Percentiles rank a stretch among this genome's conserved stretches.
These are phyloP conservation scores for Tolypocladium inflatum DNA, from an alignment of 2,329 filamentous ascomycete genomes.

Conservation along the genomic window DNA sequence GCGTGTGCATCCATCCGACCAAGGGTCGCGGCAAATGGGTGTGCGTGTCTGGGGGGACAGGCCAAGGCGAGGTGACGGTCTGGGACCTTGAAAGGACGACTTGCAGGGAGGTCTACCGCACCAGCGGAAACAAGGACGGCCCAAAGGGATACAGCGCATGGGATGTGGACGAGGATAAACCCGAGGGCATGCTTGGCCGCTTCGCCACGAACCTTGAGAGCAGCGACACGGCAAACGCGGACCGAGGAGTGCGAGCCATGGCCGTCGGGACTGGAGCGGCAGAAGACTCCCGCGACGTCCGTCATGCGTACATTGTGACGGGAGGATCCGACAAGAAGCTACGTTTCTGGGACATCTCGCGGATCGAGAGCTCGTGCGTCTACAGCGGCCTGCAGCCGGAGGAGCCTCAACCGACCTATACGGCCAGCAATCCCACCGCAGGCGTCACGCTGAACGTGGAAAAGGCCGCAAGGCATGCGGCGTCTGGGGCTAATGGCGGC, in stretches of 20 bases:
- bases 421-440: constrained; percentile 50
- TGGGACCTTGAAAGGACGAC: constrained; percentile 91
- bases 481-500: constrained; percentile 9
- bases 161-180: constrained; percentile 82
- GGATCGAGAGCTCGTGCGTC: constrained; percentile 67
- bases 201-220: constrained; percentile 70
- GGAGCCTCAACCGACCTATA: constrained; percentile 65
- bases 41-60: constrained; percentile 80
- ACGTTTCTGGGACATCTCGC: constrained; percentile 84
- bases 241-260: constrained; percentile 67
- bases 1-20: constrained; percentile 68
- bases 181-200: constrained; percentile 76
- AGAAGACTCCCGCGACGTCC: constrained; percentile 60
- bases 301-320: constrained; percentile 76
- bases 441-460: constrained; percentile 60
- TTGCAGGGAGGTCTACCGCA: constrained; percentile 84
- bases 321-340: constrained; percentile 85
- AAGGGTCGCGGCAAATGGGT: constrained; percentile 76
- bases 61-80: constrained; percentile 79
- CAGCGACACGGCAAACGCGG: constrained; percentile 41
- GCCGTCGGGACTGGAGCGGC: constrained; percentile 63
- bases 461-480: constrained; percentile 34
- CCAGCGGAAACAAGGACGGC: constrained; percentile 48
- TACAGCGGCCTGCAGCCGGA: constrained; percentile 69
- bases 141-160: constrained; percentile 68